phyloP scores from a whole-genome alignment of 768 basidiomycete species.

The Bullera alba region DNA sequence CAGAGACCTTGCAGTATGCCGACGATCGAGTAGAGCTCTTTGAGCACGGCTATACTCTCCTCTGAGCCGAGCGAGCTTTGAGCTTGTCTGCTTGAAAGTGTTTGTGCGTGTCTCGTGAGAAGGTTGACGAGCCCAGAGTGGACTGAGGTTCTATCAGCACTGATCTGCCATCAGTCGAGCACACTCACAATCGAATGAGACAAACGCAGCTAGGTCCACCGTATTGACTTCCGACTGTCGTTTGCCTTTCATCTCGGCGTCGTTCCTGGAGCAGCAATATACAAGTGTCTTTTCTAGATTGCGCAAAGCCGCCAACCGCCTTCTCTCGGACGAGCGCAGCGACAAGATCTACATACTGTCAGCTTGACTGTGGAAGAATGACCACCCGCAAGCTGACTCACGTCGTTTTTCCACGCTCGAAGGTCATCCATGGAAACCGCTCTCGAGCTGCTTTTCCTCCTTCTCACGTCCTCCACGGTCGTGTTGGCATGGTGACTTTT shows the following conservation, averaged over 20 bases:
- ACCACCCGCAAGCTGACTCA: not conserved
- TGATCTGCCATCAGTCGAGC: too few species aligned
- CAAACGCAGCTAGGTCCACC: too few species aligned
- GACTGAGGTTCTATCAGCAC: constrained; percentile 9
- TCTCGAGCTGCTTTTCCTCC: not conserved
- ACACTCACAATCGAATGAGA: too few species aligned
- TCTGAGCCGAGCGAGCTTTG: constrained; percentile 22
- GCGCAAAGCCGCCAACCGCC: not conserved
- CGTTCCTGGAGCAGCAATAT: not conserved
- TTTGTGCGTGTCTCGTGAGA: constrained; percentile 25
- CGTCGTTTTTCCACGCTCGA: not conserved
- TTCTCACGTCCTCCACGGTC: not conserved
- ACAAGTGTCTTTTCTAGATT: not conserved
- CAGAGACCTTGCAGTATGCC: constrained; percentile 30
- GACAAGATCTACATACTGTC: not conserved
- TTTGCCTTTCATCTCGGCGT: too few species aligned
- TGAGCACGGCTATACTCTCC: constrained; percentile 15
- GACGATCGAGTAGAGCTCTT: constrained; percentile 18
- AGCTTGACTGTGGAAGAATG: not conserved
- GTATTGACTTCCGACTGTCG: too few species aligned
- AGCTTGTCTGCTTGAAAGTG: too few species aligned
- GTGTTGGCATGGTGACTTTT: too few species aligned
- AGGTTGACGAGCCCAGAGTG: constrained; percentile 25
- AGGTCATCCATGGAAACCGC: not conserved
- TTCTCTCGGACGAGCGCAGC: not conserved